Evolutionary conservation across 495 filamentous ascomycete species (phyloP), one percentile per base, ranked within the genome.

Genomic region (Trichoderma reesei): DNA sequence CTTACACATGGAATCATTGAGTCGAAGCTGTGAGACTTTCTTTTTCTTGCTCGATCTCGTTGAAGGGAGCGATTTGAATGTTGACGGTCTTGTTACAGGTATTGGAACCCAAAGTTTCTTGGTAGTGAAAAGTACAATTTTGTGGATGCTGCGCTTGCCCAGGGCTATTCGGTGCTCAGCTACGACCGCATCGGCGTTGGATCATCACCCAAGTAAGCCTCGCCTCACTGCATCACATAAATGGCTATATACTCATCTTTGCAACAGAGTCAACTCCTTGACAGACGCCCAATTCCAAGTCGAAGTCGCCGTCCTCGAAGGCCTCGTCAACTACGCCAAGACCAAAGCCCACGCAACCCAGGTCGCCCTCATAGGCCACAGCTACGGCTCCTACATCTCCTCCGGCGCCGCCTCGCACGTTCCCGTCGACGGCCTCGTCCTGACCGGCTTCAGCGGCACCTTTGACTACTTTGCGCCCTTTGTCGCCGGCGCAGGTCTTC

Each of bases 141-240:
- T 68, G 73, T 83, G 20, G 74, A 83, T 62, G 76, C 76, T 20
- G 84, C 82, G 2, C 72, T 84, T 42, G 75, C 78, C 10, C 64
- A 72, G 41, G 81, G 80, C 3, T 86, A 80, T 66, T 79, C 76
- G 5, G 82, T 81, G 7, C 75, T 86, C 48, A 74, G 73, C 14
- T 83, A 80, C 41, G 83, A 88, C 67, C 79, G 85, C 41, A 74
- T 86, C 6, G 85, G 84, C 4, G 75, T 86, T 11, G 83, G 82
- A 38, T 80, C 78, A 34, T 86, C 83, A 1, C 79, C 79, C 3
- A 82, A 82, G 68, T 70, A 65, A 31, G 63, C 8, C 13, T 26
- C n/a, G 2, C 33, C 0, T 5, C 10, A 11, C 14, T 9, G 20
- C 31, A 5, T 5, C 18, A 34, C 20, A 5, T 11, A 11, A 54